Evolutionary conservation across 192 early-diverging fungal genomes (phyloP).

Genomic region (Piromyces finnis): DNA sequence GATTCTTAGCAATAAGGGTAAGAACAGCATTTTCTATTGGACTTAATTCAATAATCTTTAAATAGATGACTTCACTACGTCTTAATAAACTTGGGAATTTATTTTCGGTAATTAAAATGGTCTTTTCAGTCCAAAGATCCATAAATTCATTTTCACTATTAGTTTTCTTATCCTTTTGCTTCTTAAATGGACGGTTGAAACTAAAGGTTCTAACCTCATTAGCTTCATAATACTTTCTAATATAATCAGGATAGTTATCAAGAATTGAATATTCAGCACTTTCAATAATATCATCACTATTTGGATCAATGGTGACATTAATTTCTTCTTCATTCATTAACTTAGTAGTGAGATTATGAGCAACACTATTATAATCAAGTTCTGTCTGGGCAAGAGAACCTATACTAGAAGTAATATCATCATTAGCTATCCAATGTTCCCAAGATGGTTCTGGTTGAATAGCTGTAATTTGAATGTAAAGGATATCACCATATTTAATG

Average conservation of each 20-base stretch:
- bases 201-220: constrained; percentile 49
- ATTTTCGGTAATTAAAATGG: constrained; percentile 41
- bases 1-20: constrained; percentile 46
- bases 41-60: constrained; percentile 32
- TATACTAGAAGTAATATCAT: background rate
- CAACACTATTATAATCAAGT: background rate
- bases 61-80: constrained; percentile 31
- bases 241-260: constrained; percentile 16
- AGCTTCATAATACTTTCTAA: constrained; percentile 40
- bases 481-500: constrained; percentile 24
- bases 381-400: background rate
- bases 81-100: constrained; percentile 40
- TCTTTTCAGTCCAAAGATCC: constrained; percentile 61
- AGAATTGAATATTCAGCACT: background rate
- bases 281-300: background rate
- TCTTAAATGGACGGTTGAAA: constrained; percentile 40
- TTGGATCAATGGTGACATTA: constrained; percentile 2
- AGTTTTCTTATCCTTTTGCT: constrained; percentile 3
- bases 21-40: constrained; percentile 62
- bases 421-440: constrained; percentile 4
- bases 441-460: constrained; percentile 39
- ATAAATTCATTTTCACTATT: constrained; percentile 32
- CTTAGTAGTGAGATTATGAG: background rate
- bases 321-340: background rate
- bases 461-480: constrained; percentile 46